Percentiles rank a stretch among this genome's conserved stretches.
phyloP scores from a whole-genome alignment of 768 basidiomycete genomes.

The Hypholoma sublateritium region DNA sequence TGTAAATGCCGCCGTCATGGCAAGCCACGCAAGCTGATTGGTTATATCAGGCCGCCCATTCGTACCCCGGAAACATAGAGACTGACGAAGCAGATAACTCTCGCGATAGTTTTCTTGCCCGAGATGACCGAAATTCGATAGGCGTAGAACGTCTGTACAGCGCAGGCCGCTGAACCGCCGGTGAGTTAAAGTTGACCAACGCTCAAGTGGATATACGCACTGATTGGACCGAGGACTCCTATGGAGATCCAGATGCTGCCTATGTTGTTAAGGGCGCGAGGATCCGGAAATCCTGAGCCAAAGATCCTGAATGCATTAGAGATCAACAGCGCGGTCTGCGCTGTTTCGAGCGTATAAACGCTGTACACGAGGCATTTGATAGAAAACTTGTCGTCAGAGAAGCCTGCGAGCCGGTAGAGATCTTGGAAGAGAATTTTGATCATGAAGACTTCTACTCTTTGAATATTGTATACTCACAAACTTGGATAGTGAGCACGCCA shows the following conservation, averaged over 20 bases:
- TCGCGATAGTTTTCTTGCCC: not conserved
- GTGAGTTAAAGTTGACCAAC: not conserved
- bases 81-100: not conserved
- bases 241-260: not conserved
- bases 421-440: not conserved
- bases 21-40: too few species aligned
- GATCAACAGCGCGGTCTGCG: not conserved
- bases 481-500: not conserved
- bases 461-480: not conserved
- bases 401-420: not conserved
- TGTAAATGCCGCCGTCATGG: too few species aligned
- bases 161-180: not conserved
- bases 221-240: not conserved
- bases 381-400: not conserved
- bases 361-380: not conserved
- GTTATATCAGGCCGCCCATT: too few species aligned
- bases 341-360: not conserved
- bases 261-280: not conserved
- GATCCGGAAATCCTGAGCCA: not conserved
- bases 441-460: not conserved
- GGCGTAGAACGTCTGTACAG: not conserved
- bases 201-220: not conserved
- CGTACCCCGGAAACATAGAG: too few species aligned
- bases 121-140: not conserved
- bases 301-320: not conserved